phyloP scores from a whole-genome alignment of 1,284 basidiomycete species.

The Porogramme epimiltina region DNA sequence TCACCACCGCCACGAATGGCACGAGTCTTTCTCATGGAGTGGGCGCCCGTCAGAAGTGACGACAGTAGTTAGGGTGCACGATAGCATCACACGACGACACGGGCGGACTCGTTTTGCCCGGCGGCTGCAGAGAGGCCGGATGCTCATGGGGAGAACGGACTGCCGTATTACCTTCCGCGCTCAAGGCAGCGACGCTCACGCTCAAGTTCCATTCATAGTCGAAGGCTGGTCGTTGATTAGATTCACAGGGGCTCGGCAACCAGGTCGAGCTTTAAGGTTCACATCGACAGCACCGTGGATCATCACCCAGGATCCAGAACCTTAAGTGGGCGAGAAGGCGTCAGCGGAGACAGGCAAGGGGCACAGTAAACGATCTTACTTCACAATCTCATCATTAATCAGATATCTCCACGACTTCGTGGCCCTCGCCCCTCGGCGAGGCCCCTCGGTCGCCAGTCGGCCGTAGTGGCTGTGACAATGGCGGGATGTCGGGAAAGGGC shows the following conservation, averaged over 20 bases:
- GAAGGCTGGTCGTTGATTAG: not conserved
- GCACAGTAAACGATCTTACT: slow-evolving; percentile 5
- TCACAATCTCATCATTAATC: slow-evolving; percentile 15
- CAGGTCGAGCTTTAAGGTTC: not conserved
- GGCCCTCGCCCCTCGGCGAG: not conserved
- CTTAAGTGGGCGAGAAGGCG: not conserved
- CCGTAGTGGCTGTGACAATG: slow-evolving; percentile 18
- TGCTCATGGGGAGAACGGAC: not conserved
- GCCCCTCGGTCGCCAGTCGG: not conserved
- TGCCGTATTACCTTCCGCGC: not conserved
- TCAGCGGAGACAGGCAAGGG: slow-evolving; percentile 4
- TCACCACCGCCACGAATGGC: slow-evolving; percentile 7
- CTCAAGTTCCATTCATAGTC: not conserved
- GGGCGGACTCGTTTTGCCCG: not conserved
- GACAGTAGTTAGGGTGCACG: slow-evolving; percentile 22
- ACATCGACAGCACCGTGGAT: slow-evolving; percentile 1
- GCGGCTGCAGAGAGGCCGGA: slow-evolving; percentile 1
- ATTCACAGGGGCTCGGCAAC: not conserved
- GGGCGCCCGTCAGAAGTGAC: slow-evolving; percentile 18
- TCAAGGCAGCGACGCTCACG: not conserved
- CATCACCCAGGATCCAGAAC: slow-evolving; percentile 7
- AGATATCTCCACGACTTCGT: slow-evolving; percentile 24
- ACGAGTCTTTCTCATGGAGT: slow-evolving; percentile 11
- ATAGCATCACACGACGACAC: slow-evolving; percentile 21
- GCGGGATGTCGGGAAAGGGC: slow-evolving; percentile 17